These are phyloP conservation scores for Hippophae rhamnoides DNA, from an alignment of 306 rosid genomes.

Conservation along the genomic window DNA sequence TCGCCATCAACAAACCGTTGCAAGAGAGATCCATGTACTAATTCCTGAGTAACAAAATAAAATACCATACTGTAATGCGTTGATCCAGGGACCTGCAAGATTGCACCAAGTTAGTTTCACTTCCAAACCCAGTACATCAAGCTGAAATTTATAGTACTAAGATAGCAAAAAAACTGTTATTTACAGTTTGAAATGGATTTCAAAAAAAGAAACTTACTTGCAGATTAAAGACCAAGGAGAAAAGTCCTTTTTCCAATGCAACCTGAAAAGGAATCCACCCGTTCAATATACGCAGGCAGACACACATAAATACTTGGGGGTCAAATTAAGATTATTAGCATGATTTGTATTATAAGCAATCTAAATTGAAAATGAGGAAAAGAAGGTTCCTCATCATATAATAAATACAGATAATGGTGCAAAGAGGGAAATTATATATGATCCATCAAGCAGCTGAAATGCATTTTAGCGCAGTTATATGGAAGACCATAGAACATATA, in stretches of 20 bases:
- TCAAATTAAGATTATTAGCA: not conserved
- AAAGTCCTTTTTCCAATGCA: slow-evolving; percentile 88
- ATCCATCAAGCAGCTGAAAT: no score
- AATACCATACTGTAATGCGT: slow-evolving; percentile 96
- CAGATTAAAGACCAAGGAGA: slow-evolving; percentile 68
- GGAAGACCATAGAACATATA: no score
- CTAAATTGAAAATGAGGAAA: not conserved
- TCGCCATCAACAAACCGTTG: slow-evolving; percentile 96
- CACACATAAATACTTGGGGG: not conserved
- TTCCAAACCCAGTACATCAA: slow-evolving; percentile 6
- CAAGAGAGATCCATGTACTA: slow-evolving; percentile 84
- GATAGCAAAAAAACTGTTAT: no score
- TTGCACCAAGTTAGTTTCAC: slow-evolving; percentile 16
- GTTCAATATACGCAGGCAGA: no score
- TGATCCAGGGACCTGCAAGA: slow-evolving; percentile 81
- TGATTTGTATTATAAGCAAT: not conserved
- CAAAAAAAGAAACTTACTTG: slow-evolving; percentile 58
- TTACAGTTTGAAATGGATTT: slow-evolving; percentile 2
- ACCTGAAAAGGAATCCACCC: slow-evolving; percentile 39
- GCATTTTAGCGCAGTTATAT: no score
- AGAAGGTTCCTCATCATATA: no score
- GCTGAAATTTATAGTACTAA: not conserved
- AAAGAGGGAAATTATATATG: no score
- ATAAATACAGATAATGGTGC: no score
- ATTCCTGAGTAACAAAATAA: slow-evolving; percentile 76